phyloP scores from a whole-genome alignment of 2,329 filamentous ascomycete species.

The Aspergillus aculeatinus region DNA sequence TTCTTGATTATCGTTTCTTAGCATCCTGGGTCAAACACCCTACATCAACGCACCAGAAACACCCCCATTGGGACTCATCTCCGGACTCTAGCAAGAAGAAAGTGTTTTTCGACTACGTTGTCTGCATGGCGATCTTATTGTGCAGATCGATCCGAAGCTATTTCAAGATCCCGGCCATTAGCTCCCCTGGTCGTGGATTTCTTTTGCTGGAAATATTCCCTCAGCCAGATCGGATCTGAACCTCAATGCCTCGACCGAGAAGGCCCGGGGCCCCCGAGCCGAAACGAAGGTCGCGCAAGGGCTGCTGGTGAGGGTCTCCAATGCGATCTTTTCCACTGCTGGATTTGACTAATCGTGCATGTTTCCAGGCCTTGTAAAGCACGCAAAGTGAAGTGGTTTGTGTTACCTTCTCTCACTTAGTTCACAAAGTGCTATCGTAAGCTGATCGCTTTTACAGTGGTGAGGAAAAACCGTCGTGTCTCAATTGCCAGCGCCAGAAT shows the following conservation, averaged over 20 bases:
- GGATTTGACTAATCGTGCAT: conserved; percentile 2
- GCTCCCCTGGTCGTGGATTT: conserved; percentile 19
- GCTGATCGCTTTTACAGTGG: conserved; percentile 49
- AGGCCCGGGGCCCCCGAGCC: conserved; percentile 63
- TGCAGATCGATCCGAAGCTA: conserved; percentile 21
- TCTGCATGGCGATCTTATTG: conserved; percentile 29
- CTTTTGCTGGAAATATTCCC: conserved; percentile 15
- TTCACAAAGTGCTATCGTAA: background rate
- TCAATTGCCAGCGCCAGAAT: conserved; percentile 70
- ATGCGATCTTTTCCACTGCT: conserved; percentile 12
- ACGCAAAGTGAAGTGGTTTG: conserved; percentile 73
- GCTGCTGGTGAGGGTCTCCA: conserved; percentile 59
- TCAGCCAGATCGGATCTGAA: conserved; percentile 20
- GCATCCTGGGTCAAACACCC: conserved; percentile 35
- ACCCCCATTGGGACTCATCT: conserved; percentile 5
- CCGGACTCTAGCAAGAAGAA: conserved; percentile 10
- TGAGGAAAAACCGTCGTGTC: conserved; percentile 71
- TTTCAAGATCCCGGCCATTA: conserved; percentile 21
- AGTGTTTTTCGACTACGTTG: conserved; percentile 3
- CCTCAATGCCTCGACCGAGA: conserved; percentile 63
- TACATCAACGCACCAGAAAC: conserved; percentile 27
- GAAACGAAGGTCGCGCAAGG: conserved; percentile 66
- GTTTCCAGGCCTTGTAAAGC: conserved; percentile 70
- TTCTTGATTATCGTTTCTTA: conserved; percentile 38
- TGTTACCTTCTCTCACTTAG: background rate